phyloP scores from a whole-genome alignment of 2,329 filamentous ascomycete genomes.

The Penicillium digitatum region DNA sequence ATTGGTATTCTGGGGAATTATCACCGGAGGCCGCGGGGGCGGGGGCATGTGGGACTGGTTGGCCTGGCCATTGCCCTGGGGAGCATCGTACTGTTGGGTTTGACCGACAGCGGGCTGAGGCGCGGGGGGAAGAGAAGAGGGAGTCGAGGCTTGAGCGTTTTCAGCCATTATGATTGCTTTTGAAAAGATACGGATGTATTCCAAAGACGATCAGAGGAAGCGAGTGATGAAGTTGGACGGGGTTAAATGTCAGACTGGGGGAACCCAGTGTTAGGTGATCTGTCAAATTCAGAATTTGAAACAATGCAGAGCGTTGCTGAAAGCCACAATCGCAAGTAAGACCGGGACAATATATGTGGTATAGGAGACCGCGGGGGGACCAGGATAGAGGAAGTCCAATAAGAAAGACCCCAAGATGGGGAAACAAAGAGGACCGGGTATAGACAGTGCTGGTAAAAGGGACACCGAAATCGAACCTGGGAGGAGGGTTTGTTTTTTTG shows the following conservation, averaged over 20 bases:
- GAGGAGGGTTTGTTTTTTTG: neutral
- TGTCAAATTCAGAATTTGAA: slow-evolving; percentile 15
- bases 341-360: slow-evolving; percentile 7
- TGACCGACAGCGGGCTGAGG: slow-evolving; percentile 61
- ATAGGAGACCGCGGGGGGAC: slow-evolving; percentile 9
- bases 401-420: slow-evolving; percentile 4
- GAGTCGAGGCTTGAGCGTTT: slow-evolving; percentile 59
- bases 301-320: slow-evolving; percentile 27
- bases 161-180: slow-evolving; percentile 66
- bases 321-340: slow-evolving; percentile 20
- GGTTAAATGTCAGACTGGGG: slow-evolving; percentile 9
- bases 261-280: neutral
- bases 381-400: slow-evolving; percentile 2
- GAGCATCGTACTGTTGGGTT: slow-evolving; percentile 67
- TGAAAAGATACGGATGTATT: slow-evolving; percentile 20
- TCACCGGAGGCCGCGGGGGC: slow-evolving; percentile 74
- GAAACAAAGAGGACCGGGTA: slow-evolving; percentile 10
- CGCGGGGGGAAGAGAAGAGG: slow-evolving; percentile 65
- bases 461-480: neutral
- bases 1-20: slow-evolving; percentile 94
- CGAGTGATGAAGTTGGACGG: slow-evolving; percentile 19
- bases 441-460: slow-evolving; percentile 8
- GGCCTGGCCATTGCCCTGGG: slow-evolving; percentile 64
- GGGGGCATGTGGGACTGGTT: slow-evolving; percentile 79
- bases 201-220: slow-evolving; percentile 19